Evolutionary conservation across 2,329 filamentous ascomycete species (phyloP).

Genomic region (Alternaria triticina): DNA sequence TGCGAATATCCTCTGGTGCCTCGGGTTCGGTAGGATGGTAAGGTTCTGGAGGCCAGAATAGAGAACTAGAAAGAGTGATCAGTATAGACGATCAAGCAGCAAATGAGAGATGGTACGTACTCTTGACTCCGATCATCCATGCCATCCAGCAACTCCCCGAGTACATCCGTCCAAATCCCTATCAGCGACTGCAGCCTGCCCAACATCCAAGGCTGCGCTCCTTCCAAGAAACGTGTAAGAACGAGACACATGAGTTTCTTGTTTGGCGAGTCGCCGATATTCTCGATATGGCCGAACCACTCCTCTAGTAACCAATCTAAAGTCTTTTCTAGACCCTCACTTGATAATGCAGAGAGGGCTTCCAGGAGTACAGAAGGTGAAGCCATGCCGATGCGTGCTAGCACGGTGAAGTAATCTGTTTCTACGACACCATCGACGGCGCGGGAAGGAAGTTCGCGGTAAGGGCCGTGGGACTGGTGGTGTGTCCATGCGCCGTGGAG

Average conservation of each 20-base stretch:
- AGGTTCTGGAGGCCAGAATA: slow-evolving; percentile 50
- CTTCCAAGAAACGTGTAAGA: slow-evolving; percentile 73
- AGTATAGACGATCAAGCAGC: background rate
- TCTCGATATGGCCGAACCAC: slow-evolving; percentile 72
- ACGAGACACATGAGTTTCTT: slow-evolving; percentile 77
- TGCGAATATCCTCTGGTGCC: slow-evolving; percentile 54
- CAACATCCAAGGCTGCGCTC: slow-evolving; percentile 65
- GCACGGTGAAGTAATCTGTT: slow-evolving; percentile 82
- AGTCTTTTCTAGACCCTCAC: slow-evolving; percentile 35
- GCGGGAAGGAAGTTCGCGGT: slow-evolving; percentile 64
- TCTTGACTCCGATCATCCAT: slow-evolving; percentile 54
- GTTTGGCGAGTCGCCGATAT: slow-evolving; percentile 68
- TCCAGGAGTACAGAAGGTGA: slow-evolving; percentile 72
- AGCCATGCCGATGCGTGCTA: slow-evolving; percentile 78
- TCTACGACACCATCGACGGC: slow-evolving; percentile 77
- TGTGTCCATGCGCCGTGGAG: slow-evolving; percentile 56
- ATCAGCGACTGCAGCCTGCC: slow-evolving; percentile 74
- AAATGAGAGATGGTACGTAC: slow-evolving; percentile 26
- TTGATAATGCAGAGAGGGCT: slow-evolving; percentile 52
- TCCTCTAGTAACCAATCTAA: slow-evolving; percentile 60
- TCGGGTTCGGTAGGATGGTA: slow-evolving; percentile 43
- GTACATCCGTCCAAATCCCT: slow-evolving; percentile 74
- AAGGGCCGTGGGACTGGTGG: slow-evolving; percentile 82
- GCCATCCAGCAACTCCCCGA: slow-evolving; percentile 70
- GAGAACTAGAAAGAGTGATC: slow-evolving; percentile 38